A percentile compares a stretch with the other conserved stretches of the same genome.
phyloP scores from a whole-genome alignment of 2,329 filamentous ascomycete species.

The Blumeria hordei region DNA sequence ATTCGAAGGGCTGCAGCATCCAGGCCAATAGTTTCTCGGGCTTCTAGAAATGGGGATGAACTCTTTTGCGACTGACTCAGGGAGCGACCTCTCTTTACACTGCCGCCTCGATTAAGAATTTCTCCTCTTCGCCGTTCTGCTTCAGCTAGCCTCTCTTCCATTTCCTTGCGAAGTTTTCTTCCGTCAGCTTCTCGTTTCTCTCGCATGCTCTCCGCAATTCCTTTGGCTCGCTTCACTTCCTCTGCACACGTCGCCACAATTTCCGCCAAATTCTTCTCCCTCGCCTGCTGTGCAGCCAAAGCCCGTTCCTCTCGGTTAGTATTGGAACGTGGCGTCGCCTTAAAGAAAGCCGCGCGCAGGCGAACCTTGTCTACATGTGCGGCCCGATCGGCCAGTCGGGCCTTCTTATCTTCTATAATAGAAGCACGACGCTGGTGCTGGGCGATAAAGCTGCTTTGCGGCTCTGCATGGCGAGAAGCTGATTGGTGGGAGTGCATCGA shows the following conservation, averaged over 20 bases:
- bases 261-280: slow-evolving; percentile 60
- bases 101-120: slow-evolving; percentile 28
- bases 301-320: slow-evolving; percentile 52
- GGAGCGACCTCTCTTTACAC: slow-evolving; percentile 26
- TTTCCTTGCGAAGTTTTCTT: slow-evolving; percentile 42
- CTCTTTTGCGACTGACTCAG: slow-evolving; percentile 29
- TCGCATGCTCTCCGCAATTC: slow-evolving; percentile 60
- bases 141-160: slow-evolving; percentile 59
- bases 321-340: slow-evolving; percentile 38
- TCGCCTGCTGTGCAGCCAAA: slow-evolving; percentile 50
- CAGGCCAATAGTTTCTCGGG: slow-evolving; percentile 24
- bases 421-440: slow-evolving; percentile 59
- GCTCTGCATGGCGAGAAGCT: slow-evolving; percentile 22
- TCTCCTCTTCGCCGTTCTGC: slow-evolving; percentile 48
- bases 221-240: slow-evolving; percentile 62
- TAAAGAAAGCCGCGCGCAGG: slow-evolving; percentile 47
- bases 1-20: slow-evolving; percentile 41
- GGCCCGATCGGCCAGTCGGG: slow-evolving; percentile 54
- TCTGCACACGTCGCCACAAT: slow-evolving; percentile 63
- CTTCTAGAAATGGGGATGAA: slow-evolving; percentile 23
- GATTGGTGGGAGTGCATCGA: slow-evolving; percentile 32
- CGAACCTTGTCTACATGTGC: slow-evolving; percentile 69
- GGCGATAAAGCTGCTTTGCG: slow-evolving; percentile 53
- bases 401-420: slow-evolving; percentile 60
- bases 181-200: slow-evolving; percentile 56